phyloP scores from a whole-genome alignment of 352 stramenopile genomes.

The Phytophthora capsici region DNA sequence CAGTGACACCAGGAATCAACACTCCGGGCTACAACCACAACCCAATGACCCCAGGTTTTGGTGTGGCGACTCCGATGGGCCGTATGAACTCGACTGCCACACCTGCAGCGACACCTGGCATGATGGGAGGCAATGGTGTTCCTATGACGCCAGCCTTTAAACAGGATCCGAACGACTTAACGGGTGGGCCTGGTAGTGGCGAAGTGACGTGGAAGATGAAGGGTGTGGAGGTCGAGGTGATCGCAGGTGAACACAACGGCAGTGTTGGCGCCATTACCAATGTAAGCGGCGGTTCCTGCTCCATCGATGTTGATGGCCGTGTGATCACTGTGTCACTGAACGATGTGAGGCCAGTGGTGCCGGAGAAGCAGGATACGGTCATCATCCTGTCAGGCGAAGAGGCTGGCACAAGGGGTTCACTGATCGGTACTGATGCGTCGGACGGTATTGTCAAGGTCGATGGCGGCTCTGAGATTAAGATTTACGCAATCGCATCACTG shows the following conservation, averaged over 20 bases:
- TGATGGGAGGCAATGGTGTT: slow-evolving; percentile 65
- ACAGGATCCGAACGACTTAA: slow-evolving; percentile 51
- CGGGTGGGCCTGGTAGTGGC: slow-evolving; percentile 44
- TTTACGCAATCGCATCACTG: slow-evolving; percentile 83
- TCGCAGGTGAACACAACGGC: slow-evolving; percentile 66
- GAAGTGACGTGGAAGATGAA: slow-evolving; percentile 91
- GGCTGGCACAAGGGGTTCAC: slow-evolving; percentile 80
- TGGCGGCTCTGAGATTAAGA: slow-evolving; percentile 90
- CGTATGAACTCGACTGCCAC: slow-evolving; percentile 74
- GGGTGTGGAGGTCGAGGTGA: slow-evolving; percentile 84
- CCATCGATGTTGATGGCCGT: slow-evolving; percentile 82
- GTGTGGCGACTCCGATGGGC: slow-evolving; percentile 79
- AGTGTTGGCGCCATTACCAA: slow-evolving; percentile 81
- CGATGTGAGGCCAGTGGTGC: slow-evolving; percentile 76
- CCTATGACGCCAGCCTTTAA: slow-evolving; percentile 84
- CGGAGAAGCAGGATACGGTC: slow-evolving; percentile 89
- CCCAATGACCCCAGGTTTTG: slow-evolving; percentile 87
- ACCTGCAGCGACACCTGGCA: slow-evolving; percentile 74
- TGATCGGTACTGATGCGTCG: slow-evolving; percentile 87
- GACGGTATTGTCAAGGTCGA: slow-evolving; percentile 92
- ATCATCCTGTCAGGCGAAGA: slow-evolving; percentile 89
- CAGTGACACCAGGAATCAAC: slow-evolving; percentile 81
- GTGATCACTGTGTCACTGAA: slow-evolving; percentile 70
- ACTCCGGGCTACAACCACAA: slow-evolving; percentile 88
- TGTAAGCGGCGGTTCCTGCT: slow-evolving; percentile 74